These are phyloP conservation scores for Podospora didyma DNA, from an alignment of 495 filamentous ascomycete genomes.

Conservation along the genomic window DNA sequence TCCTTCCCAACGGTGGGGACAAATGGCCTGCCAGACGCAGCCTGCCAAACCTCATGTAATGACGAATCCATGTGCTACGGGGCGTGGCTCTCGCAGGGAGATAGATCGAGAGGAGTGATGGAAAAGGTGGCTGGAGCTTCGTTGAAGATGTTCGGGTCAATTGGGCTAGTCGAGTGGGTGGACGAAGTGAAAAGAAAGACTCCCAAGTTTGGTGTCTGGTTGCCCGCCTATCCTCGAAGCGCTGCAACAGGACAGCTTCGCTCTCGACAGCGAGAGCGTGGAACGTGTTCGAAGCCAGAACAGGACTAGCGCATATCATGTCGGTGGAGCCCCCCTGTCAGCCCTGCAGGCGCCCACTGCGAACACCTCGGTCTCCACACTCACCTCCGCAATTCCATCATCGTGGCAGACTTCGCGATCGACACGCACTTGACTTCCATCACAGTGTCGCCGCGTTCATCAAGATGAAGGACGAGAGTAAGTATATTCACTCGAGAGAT, in stretches of 20 bases:
- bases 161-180: not conserved
- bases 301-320: constrained; percentile 12
- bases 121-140: too few species aligned
- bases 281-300: constrained; percentile 22
- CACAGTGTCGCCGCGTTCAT: constrained; percentile 11
- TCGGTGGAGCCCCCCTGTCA: constrained; percentile 8
- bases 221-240: too few species aligned
- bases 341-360: constrained; percentile 12
- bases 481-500: too few species aligned
- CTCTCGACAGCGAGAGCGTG: constrained; percentile 14
- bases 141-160: not conserved
- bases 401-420: constrained; percentile 4
- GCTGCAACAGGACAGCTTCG: constrained; percentile 18
- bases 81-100: not conserved
- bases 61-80: constrained; percentile 58
- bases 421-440: constrained; percentile 4
- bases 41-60: constrained; percentile 84
- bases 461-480: constrained; percentile 49
- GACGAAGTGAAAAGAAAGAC: not conserved
- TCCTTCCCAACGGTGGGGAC: constrained; percentile 75
- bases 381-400: constrained; percentile 3
- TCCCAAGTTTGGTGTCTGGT: not conserved
- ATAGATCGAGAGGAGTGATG: too few species aligned
- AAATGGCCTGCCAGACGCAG: constrained; percentile 79
- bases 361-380: constrained; percentile 1